Evolutionary conservation across 495 filamentous ascomycete genomes (phyloP), one percentile per base, ranked within the genome.

Genomic region (Glarea lozoyensis): DNA sequence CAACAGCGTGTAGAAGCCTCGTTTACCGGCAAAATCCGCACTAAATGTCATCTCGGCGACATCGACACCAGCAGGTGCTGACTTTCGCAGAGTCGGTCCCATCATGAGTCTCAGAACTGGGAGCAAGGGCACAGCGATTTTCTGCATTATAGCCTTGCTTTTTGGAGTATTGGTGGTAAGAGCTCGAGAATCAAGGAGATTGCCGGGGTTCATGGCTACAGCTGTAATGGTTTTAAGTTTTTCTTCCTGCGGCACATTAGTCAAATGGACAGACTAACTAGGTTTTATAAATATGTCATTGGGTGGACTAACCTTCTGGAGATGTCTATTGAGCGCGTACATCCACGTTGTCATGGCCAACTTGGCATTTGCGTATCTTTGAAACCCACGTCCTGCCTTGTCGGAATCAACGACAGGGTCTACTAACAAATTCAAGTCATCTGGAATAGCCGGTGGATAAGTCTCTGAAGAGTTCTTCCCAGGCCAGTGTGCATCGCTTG

Each of bases 191-290:
- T 69, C 63, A 11, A 51, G 46, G 19, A 73, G 40, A 21, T 55
- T 67, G 11, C 71, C 67, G 0, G 68, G 69, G 44, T 73, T 65
- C 25, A 71, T 60, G 16, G 62, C 60, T 5, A 67, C 56, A 13
- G 60, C 66, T 0, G 67, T 70, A 43, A 73, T 66, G 0, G 62
- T 66, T 32, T 46, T 56, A 19, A 69, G 43, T 4, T 33, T 43
- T 4, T 57, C 42, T 20, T 67, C 55, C 66, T 56, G 25, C 25
- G 7, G n/a, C 25, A 7, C 25, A 29, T 29, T 7, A 29, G 7
- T 29, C 7, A 29, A 7, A 7, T 29, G 7, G n/a, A 29, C 25
- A 7, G 25, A n/a, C n/a, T 7, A 29, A 7, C n/a, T 29, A n/a
- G 25, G 25, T 7, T 29, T 29, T 7, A 29, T 29, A 29, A 29